Evolutionary conservation across 345 rosid genomes (phyloP).

Genomic region (Draba incana): DNA sequence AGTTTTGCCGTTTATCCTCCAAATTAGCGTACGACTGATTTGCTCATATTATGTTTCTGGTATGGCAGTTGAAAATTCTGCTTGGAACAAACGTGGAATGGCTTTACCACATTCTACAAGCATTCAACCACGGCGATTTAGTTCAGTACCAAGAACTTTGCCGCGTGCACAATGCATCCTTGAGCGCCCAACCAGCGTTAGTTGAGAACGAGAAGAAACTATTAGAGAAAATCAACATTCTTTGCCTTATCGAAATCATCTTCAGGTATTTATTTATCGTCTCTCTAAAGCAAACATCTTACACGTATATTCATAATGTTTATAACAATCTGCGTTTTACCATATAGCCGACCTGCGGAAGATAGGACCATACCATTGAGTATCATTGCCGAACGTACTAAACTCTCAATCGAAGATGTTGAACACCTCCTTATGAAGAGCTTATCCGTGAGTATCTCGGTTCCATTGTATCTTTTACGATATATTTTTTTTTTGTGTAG

Average conservation of each 20-base stretch:
- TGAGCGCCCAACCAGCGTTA: constrained; percentile 88
- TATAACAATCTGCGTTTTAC: constrained; percentile 4
- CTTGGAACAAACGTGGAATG: constrained; percentile 87
- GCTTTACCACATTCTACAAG: constrained; percentile 93
- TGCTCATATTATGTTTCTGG: constrained; percentile 15
- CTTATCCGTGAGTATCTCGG: constrained; percentile 69
- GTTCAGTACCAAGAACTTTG: constrained; percentile 81
- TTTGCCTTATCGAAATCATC: constrained; percentile 95
- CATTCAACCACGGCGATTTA: constrained; percentile 87
- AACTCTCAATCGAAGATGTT: constrained; percentile 78
- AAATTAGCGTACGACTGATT: neutral
- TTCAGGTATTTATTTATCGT: constrained; percentile 60
- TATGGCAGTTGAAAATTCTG: constrained; percentile 77
- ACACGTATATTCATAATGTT: neutral
- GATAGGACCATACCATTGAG: constrained; percentile 87
- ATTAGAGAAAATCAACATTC: constrained; percentile 92
- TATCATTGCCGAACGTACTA: constrained; percentile 85
- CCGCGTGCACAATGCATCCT: constrained; percentile 73
- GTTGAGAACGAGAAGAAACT: constrained; percentile 91
- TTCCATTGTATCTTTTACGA: constrained; percentile 8
- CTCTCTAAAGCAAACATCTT: constrained; percentile 2
- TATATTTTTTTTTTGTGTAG: neutral
- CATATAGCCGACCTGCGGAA: constrained; percentile 87
- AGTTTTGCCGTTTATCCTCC: constrained; percentile 29
- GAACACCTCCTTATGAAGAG: constrained; percentile 98